Conservation (phyloP, 352 stramenopile species). For the Albugo candida region DNA sequence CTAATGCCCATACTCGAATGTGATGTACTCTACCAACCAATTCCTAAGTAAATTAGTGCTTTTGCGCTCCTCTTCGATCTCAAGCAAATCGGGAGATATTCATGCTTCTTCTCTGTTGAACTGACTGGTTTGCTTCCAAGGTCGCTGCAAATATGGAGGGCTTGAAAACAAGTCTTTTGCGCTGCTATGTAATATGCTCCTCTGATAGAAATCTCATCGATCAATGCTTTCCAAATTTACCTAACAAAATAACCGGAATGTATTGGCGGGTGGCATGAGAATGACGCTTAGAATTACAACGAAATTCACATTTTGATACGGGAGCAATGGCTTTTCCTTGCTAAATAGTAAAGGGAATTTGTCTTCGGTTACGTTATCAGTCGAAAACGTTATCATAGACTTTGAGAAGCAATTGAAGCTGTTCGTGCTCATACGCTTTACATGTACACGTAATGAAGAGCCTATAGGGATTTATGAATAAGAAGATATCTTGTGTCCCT, state of each 20-base stretch:
- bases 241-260: constrained; percentile 31
- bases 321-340: constrained; percentile 37
- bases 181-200: constrained; percentile 40
- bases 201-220: constrained; percentile 51
- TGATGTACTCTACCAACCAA: neutral
- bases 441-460: constrained; percentile 14
- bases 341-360: constrained; percentile 23
- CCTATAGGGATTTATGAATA: constrained; percentile 18
- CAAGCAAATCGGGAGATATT: too few relatives aligned
- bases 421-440: constrained; percentile 41
- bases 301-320: too few relatives aligned
- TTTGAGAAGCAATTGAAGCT: constrained; percentile 53
- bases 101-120: too few relatives aligned
- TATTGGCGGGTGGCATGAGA: constrained; percentile 45
- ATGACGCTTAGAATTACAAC: constrained; percentile 18
- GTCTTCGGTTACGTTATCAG: constrained; percentile 10
- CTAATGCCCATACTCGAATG: neutral
- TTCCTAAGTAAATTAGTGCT: neutral
- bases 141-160: neutral
- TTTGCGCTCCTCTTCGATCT: neutral
- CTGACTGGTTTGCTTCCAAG: too few relatives aligned
- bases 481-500: constrained; percentile 24
- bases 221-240: constrained; percentile 63
- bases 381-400: constrained; percentile 41
- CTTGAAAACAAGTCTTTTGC: constrained; percentile 58